Evolutionary conservation across 345 rosid genomes (phyloP), one percentile per base, ranked within the genome.

Genomic region (Eucalyptus guilfoylei): DNA sequence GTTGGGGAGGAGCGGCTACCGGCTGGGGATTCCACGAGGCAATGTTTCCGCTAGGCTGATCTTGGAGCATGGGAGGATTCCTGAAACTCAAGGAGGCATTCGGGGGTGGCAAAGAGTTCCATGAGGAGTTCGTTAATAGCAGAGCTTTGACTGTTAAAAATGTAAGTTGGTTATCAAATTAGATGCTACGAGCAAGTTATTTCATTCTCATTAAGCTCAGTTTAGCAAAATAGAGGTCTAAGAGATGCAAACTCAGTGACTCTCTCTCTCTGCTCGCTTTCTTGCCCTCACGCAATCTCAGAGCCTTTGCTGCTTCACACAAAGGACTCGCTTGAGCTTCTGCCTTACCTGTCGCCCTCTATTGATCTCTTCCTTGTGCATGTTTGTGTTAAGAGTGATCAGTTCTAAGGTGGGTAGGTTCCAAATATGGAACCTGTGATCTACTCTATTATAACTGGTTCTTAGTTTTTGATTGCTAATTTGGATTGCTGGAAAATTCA

Each of bases 41-140:
- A 90, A 90, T 93, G 86, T 98, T 98, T 81, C 99, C 98, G 10
- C 80, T 96, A 98, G 98, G 23, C 90, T 97, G 89, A 95, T 99
- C 93, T 92, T 96, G 92, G 97, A 96, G 54, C 96, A 95, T 19
- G 93, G 99, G 97, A 88, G 94, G 94, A 55, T 96, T 94, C 91
- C 89, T 95, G 89, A 96, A 95, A 90, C 95, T 95, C 69, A 97
- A 95, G 87, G 99, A 94, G 19, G 96, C 93, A 4, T 96, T 96
- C 37, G 97, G 95, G 47, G 96, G 95, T 69, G 95, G 95, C 23
- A 96, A 94, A 90, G 94, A 97, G 49, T 95, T 94, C 52, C 95
- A 93, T 2, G 95, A 95, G 67, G 97, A 95, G n/a, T 94, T 95
- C 60, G 92, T 94, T 88, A 95, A 95, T 86, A 95, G 95, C 80